Conservation (phyloP, 2,329 filamentous ascomycete genomes). For the Claviceps digitariae region DNA sequence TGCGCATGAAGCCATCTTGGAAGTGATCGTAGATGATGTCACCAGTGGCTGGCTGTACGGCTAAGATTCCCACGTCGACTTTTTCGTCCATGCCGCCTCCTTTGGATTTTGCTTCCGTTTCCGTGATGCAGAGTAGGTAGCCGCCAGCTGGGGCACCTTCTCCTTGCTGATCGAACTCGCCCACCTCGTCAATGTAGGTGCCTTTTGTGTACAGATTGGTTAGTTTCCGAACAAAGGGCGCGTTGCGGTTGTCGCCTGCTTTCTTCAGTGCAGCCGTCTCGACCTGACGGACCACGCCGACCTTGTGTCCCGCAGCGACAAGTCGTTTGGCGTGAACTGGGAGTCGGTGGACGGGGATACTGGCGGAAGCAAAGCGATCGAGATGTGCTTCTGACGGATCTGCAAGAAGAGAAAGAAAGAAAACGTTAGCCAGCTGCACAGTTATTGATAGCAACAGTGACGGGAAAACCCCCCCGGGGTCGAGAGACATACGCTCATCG, state of each 20-base stretch:
- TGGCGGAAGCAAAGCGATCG: conserved; percentile 85
- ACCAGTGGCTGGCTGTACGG: conserved; percentile 89
- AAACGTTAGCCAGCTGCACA: conserved; percentile 4
- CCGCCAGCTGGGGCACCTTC: conserved; percentile 48
- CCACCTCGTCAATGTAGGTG: conserved; percentile 89
- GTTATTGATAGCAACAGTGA: neutral
- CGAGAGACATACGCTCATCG: conserved; percentile 57
- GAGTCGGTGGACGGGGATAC: conserved; percentile 82
- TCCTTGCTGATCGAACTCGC: conserved; percentile 50
- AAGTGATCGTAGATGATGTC: conserved; percentile 95
- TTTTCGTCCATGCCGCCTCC: conserved; percentile 73
- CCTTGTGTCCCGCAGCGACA: conserved; percentile 85
- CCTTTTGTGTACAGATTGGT: conserved; percentile 97
- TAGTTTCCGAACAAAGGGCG: conserved; percentile 81
- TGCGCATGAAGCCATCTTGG: conserved; percentile 94
- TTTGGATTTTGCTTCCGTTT: conserved; percentile 54
- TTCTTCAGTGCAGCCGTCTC: conserved; percentile 95
- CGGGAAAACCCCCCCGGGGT: neutral
- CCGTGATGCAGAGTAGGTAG: conserved; percentile 88
- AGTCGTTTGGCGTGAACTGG: conserved; percentile 90
- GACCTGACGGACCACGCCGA: conserved; percentile 85
- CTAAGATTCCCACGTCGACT: conserved; percentile 80
- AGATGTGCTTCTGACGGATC: conserved; percentile 84
- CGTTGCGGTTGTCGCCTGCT: conserved; percentile 83
- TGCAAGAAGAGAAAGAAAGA: conserved; percentile 12